Base-by-base conservation (phyloP, 768 basidiomycete genomes). In the Pleurotus tuoliensis region DNA sequence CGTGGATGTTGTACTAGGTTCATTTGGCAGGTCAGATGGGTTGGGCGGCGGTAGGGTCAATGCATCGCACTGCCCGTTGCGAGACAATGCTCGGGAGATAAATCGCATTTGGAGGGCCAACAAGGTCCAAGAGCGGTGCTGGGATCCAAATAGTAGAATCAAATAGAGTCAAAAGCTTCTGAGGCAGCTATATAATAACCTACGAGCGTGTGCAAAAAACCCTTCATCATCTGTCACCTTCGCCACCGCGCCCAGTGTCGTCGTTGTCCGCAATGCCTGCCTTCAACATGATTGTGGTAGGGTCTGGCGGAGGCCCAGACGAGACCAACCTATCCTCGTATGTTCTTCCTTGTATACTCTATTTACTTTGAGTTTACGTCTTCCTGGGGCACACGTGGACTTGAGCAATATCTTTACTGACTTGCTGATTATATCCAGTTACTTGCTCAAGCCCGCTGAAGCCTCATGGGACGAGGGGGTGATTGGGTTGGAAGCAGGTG, bases 281-380 rank as follows among this genome's bases (percentile, higher is more conserved):
- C 63, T 92, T 93, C 68, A 85, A 91, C 67, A 64, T 93, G 61
- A 73, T 92, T 58, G 87, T 89, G 62, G 83, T 93, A 38, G 95
- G 76, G 47, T 82, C 84, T 62, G 92, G 94, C 56, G 95, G 95
- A 45, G 95, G 95, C 48, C 93, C 92, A 6, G 81, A 87, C 63
- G 95, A 98, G 71, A 88, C 86, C 20, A 91, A 98, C 73, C 71
- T 97, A 60, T 92, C 90, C 24, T 88, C 84, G 94, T 93, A 68
- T 62, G 87, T 79, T 45, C 11, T 34, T 48, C 43, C 58, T 61
- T 62, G 18, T 47, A 59, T 61, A 58, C 53, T 58, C 41, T 39
- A 44, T 13, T 46, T 25, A 25, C 24, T 13, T 50, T 34, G 11
- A 34, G 30, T 59, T 40, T 47, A 40, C 25, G 41, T 27, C 16